phyloP scores from a whole-genome alignment of 1,284 basidiomycete genomes.

The Sanghuangporus baumii region DNA sequence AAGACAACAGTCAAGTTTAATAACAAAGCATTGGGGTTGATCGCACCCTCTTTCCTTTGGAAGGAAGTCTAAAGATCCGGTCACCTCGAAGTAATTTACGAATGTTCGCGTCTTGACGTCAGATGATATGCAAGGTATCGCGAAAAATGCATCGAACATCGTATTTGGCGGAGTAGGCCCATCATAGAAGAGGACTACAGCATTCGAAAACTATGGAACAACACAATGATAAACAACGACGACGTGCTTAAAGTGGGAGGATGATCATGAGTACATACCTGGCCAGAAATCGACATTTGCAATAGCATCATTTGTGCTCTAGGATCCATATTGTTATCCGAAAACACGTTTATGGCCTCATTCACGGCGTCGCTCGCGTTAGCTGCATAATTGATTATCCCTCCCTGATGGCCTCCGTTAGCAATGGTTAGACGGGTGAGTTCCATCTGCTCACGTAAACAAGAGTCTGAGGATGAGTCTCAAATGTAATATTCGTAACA shows the following conservation, averaged over 20 bases:
- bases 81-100: not conserved
- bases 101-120: not conserved
- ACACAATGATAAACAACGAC: too few species aligned
- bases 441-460: not conserved
- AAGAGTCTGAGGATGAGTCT: not conserved
- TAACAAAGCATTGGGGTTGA: too few species aligned
- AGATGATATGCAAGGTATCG: not conserved
- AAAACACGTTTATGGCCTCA: constrained; percentile 7
- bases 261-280: not conserved
- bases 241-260: not conserved
- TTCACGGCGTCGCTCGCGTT: constrained; percentile 1
- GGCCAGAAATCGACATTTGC: not conserved
- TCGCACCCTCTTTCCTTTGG: not conserved
- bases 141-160: constrained; percentile 6
- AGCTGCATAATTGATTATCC: constrained; percentile 1
- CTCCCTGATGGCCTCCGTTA: not conserved
- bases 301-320: constrained; percentile 13
- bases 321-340: constrained; percentile 11
- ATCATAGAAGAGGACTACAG: constrained; percentile 11
- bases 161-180: constrained; percentile 4
- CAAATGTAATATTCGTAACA: constrained; percentile 3
- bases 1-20: not conserved
- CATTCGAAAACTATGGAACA: not conserved
- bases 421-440: not conserved
- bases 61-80: constrained; percentile 7